phyloP scores from a whole-genome alignment of 306 rosid species.

The Boehmeria nivea region DNA sequence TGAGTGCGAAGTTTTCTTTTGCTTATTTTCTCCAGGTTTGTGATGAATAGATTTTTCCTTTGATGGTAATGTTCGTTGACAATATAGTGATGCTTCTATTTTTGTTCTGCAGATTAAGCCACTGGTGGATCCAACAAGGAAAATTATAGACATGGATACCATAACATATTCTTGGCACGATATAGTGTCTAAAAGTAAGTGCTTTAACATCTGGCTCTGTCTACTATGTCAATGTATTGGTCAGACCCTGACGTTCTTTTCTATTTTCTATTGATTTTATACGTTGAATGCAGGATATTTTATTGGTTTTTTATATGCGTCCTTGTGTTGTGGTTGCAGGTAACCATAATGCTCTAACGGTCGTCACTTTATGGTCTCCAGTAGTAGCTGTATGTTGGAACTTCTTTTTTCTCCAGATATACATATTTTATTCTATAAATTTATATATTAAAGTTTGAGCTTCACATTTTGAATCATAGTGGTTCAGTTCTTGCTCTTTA shows the following conservation, averaged over 20 bases:
- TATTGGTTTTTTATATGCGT: neutral
- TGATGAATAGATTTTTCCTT: neutral
- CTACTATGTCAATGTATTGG: neutral
- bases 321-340: slow-evolving; percentile 40
- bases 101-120: slow-evolving; percentile 65
- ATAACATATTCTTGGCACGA: slow-evolving; percentile 77
- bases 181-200: slow-evolving; percentile 69
- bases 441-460: no score
- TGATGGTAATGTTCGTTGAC: neutral
- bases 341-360: slow-evolving; percentile 70
- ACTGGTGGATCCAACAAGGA: slow-evolving; percentile 62
- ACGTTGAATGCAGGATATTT: slow-evolving; percentile 1
- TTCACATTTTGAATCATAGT: no score
- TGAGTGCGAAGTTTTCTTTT: slow-evolving; percentile 74
- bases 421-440: neutral
- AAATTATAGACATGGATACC: slow-evolving; percentile 26
- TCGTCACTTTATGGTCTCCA: slow-evolving; percentile 78
- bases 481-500: no score
- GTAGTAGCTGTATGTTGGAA: slow-evolving; percentile 76
- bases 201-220: neutral
- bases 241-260: neutral
- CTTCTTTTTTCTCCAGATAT: neutral
- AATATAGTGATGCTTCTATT: neutral
- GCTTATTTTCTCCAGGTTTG: slow-evolving; percentile 94
- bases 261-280: neutral